Evolutionary conservation across 768 basidiomycete species (phyloP), one percentile per base, ranked within the genome.

Genomic region (Serendipita sp.): DNA sequence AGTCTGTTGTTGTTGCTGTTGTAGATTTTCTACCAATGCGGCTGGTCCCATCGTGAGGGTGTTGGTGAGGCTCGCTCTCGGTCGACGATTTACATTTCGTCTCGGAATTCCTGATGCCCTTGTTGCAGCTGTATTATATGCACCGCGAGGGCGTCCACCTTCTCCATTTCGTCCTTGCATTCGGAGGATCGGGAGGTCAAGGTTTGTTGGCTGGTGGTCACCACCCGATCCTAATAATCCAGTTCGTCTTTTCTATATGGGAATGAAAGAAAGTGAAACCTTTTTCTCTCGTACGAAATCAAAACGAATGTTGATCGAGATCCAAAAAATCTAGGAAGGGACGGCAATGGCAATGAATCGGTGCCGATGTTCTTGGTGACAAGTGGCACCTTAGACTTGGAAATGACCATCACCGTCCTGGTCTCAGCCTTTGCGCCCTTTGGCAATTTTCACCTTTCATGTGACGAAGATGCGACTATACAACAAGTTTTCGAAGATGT

Each of bases 371-470:
- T 46, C 45, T 46, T 11, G 30, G n/a, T 51, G 48, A 8, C 30
- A 51, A 51, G 56, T 60, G 56, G 56, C 35, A 35, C 28, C 8
- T n/a, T 11, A 15, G 7, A 16, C 64, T 54, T 35, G 24, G 68
- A 64, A 70, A 83, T 81, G 82, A 75, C 77, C 28, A 77, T 76
- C 63, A 79, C 77, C 58, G 71, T 86, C 41, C 77, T 86, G 62
- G 75, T 86, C 69, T 82, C 83, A 1, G 76, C 82, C 0, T 86
- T 86, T 66, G 70, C 82, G 5, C 84, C 84, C 7, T 85, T 86
- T 69, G 77, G 82, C 0, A 81, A 82, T 0, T 70, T 85, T 32
- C 77, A 78, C 24, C 74, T 86, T 65, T 72, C 74, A 11, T 76
- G 79, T 0, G 75, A 79, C 3, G 70, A 74, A 1, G 75, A 76